Percentiles rank a stretch among this genome's conserved stretches.
Conservation (phyloP, 2,329 filamentous ascomycete genomes). For the Pochonia chlamydosporia region DNA sequence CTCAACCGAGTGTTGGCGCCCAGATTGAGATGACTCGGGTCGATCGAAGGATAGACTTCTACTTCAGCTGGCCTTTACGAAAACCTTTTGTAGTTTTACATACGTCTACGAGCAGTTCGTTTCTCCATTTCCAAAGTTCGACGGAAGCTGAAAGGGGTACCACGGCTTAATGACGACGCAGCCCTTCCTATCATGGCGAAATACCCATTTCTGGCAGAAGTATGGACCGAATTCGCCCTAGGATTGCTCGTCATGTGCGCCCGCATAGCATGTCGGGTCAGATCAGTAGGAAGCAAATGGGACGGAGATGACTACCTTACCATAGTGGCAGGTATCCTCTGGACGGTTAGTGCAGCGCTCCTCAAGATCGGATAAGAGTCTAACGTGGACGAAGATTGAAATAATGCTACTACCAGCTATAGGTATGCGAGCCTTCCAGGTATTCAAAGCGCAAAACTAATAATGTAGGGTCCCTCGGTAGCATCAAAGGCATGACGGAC, state of each 20-base stretch:
- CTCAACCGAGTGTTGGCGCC: too few species aligned
- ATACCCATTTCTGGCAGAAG: neutral
- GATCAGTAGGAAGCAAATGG: slow-evolving; percentile 2
- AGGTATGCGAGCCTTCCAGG: too few species aligned
- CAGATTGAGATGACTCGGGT: too few species aligned
- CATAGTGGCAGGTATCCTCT: neutral
- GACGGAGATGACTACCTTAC: slow-evolving; percentile 5
- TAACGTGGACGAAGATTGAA: neutral
- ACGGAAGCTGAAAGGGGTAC: too few species aligned
- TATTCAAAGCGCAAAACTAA: neutral
- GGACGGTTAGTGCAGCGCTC: slow-evolving; percentile 2
- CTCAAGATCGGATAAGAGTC: neutral
- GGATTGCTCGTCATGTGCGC: neutral
- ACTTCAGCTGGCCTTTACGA: too few species aligned
- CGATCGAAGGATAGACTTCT: too few species aligned
- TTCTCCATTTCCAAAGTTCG: too few species aligned
- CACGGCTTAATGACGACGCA: too few species aligned
- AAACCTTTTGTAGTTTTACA: too few species aligned
- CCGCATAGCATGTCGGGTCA: slow-evolving; percentile 1
- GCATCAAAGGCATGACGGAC: slow-evolving; percentile 29
- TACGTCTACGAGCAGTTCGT: too few species aligned
- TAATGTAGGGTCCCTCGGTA: slow-evolving; percentile 27
- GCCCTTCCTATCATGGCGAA: neutral
- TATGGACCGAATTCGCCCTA: neutral
- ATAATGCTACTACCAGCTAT: too few species aligned